Conservation (phyloP, 1,139 yeast genomes). For the Sugiyamaella xylanicola region DNA sequence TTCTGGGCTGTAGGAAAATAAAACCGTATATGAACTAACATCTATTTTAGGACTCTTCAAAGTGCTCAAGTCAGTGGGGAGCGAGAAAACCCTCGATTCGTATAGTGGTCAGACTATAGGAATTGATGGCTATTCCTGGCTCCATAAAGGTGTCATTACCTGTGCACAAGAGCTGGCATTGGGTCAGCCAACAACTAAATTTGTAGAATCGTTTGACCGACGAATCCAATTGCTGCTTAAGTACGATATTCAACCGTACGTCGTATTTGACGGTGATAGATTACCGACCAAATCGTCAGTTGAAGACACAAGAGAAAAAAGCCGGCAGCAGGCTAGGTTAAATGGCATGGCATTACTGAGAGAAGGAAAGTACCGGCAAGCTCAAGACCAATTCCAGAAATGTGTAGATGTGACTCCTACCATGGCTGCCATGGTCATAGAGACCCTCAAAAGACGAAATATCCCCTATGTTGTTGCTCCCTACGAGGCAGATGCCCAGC, state of each 20-base stretch:
- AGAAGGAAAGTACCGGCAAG: conserved; percentile 57
- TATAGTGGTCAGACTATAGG: conserved; percentile 81
- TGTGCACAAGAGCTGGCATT: conserved; percentile 84
- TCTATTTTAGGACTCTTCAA: conserved; percentile 69
- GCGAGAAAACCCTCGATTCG: conserved; percentile 55
- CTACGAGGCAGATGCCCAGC: conserved; percentile 96
- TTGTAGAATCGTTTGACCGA: conserved; percentile 57
- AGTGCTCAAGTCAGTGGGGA: conserved; percentile 70
- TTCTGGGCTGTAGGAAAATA: no score
- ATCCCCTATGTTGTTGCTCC: conserved; percentile 91
- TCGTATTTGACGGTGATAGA: conserved; percentile 93
- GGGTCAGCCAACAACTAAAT: conserved; percentile 61
- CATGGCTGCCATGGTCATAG: conserved; percentile 87
- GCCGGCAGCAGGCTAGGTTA: conserved; percentile 32
- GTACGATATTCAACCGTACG: conserved; percentile 75
- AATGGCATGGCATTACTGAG: conserved; percentile 26
- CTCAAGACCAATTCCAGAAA: conserved; percentile 62
- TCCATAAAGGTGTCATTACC: conserved; percentile 79
- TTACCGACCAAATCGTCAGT: conserved; percentile 79
- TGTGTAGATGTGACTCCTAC: conserved; percentile 86
- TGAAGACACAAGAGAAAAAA: conserved; percentile 59
- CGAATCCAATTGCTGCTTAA: conserved; percentile 64
- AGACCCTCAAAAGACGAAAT: conserved; percentile 56
- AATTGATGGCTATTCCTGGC: conserved; percentile 95
- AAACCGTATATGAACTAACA: no score